Conservation (phyloP, 805 yeast genomes). For the Komagataella mondaviorum region DNA sequence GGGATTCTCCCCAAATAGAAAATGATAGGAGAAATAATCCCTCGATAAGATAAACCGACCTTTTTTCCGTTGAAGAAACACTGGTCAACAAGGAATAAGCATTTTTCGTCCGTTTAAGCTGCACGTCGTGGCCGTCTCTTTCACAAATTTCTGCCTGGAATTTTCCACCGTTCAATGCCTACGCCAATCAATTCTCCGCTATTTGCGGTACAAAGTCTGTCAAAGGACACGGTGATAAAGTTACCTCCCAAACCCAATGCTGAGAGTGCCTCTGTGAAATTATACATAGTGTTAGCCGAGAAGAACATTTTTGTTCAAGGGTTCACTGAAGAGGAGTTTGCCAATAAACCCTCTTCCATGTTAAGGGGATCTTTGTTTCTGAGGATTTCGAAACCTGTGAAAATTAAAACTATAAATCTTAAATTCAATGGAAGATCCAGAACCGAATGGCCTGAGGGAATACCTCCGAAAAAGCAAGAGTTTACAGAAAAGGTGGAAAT, state of each 20-base stretch:
- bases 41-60: not conserved
- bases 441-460: conserved; percentile 98
- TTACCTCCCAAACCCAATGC: conserved; percentile 44
- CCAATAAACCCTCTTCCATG: conserved; percentile 60
- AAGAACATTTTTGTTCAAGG: conserved; percentile 74
- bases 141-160: not conserved
- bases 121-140: not conserved
- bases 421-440: conserved; percentile 54
- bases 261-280: conserved; percentile 49
- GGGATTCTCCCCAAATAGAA: too few species aligned
- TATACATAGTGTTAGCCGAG: conserved; percentile 71
- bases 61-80: not conserved
- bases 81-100: not conserved
- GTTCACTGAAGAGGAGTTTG: conserved; percentile 50
- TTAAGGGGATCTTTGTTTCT: conserved; percentile 70
- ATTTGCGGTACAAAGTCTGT: conserved; percentile 29
- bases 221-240: conserved; percentile 26
- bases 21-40: not conserved
- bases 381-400: conserved; percentile 57
- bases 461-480: conserved; percentile 74
- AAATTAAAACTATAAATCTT: conserved; percentile 49
- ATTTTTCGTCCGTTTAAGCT: too few species aligned
- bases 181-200: conserved; percentile 24
- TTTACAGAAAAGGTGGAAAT: conserved; percentile 52
- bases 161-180: conserved; percentile 2